Base-by-base conservation (phyloP, 148 eudicot species). In the Vaccinium corymbosum region DNA sequence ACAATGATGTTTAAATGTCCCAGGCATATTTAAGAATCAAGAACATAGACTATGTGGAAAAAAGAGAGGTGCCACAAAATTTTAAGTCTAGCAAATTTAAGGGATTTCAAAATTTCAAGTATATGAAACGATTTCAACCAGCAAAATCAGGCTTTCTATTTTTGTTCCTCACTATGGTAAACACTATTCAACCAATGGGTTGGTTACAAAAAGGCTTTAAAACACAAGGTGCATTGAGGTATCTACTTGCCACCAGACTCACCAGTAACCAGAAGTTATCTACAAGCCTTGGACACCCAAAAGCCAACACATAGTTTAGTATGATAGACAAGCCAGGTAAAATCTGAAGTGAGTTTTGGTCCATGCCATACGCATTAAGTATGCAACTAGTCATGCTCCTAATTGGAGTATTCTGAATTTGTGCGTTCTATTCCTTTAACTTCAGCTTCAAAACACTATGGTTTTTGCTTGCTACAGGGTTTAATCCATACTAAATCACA, bases 401-500 rank as follows among this genome's bases (percentile, higher is more conserved):
- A 74, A 29, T 71, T 15, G 20, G 8, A 74, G 6, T 66, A 66
- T 10, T 35, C 38, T 35, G 38, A 35, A 35, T 2, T 35, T 42
- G 4, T 8, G n/a, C 51, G 0, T 74, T 42, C 48, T 38, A 38
- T 73, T 49, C 1, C 5, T 20, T 75, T 74, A 38, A 74, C 15
- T 74, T 74, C 78, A 46, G 50, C 22, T 42, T 74, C 50, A 17
- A 74, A 74, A 9, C 3, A 74, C 53, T 16, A 8, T 2, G 50
- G 27, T 19, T 38, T 64, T 74, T 46, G 22, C 19, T 7, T 74
- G 50, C 7, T 38, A 46, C 27, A 73, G 17, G 15, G 17, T 70
- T 70, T 70, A n/a, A 66, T 66, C 35, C 38, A 70, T 13, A 25
- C 76, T 46, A 76, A 46, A 48, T n/a, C 79, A 76, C 53, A 76